phyloP scores from a whole-genome alignment of 2,329 filamentous ascomycete genomes.

The Xylaria sp. region DNA sequence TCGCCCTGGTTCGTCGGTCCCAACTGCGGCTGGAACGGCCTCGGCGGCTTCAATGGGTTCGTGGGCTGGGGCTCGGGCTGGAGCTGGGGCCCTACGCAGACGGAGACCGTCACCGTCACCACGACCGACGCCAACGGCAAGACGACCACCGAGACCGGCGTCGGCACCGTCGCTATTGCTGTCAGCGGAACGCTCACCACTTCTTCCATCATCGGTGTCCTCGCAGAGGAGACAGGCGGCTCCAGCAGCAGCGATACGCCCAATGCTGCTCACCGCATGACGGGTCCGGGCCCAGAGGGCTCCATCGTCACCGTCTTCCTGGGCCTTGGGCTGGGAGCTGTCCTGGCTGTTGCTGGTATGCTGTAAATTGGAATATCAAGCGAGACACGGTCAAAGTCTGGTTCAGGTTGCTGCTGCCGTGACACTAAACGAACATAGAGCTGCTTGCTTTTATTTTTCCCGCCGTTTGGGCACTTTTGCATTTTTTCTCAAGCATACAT shows the following conservation, averaged over 20 bases:
- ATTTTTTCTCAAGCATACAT: background rate
- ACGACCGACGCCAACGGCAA: conserved; percentile 47
- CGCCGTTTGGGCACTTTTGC: background rate
- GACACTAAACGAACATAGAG: background rate
- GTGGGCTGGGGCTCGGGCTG: conserved; percentile 57
- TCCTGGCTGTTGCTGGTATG: conserved; percentile 47
- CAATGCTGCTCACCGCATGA: conserved; percentile 32
- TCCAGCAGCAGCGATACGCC: conserved; percentile 11
- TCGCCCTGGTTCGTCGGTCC: conserved; percentile 56
- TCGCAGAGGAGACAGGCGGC: conserved; percentile 31
- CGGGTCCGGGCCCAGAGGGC: conserved; percentile 41
- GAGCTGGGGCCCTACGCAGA: conserved; percentile 53
- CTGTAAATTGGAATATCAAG: conserved; percentile 35
- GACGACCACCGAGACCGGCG: conserved; percentile 46
- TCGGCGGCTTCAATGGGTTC: conserved; percentile 54
- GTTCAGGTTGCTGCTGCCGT: background rate
- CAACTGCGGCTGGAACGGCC: conserved; percentile 52
- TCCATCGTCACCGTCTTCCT: conserved; percentile 46
- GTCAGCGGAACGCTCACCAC: conserved; percentile 52
- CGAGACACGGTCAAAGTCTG: background rate
- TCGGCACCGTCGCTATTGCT: conserved; percentile 48
- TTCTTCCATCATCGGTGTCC: conserved; percentile 40
- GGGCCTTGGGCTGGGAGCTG: conserved; percentile 45
- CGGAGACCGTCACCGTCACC: conserved; percentile 52
- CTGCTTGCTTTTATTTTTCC: background rate